These are phyloP conservation scores for Avicennia marina DNA, from an alignment of 257 asterid genomes.

Conservation along the genomic window DNA sequence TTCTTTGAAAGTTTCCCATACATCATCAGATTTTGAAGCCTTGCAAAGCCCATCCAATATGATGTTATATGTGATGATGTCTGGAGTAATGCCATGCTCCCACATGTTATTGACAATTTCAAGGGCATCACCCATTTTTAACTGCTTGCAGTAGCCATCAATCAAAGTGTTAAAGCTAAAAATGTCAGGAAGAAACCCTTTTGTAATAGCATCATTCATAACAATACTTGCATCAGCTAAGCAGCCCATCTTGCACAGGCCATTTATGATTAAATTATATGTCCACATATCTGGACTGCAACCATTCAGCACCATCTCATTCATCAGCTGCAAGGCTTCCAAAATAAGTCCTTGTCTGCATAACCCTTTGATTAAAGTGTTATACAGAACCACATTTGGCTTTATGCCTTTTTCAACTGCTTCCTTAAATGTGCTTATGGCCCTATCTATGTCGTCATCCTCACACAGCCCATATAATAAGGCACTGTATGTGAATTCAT, in stretches of 20 bases:
- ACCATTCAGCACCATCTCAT: slow-evolving; percentile 63
- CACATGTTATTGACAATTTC: slow-evolving; percentile 65
- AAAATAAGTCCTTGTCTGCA: slow-evolving; percentile 54
- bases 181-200: slow-evolving; percentile 72
- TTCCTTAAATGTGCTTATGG: slow-evolving; percentile 48
- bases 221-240: slow-evolving; percentile 57
- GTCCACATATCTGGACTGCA: slow-evolving; percentile 78
- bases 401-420: slow-evolving; percentile 49
- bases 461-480: slow-evolving; percentile 66
- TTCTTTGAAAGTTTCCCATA: slow-evolving; percentile 63
- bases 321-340: slow-evolving; percentile 71
- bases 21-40: slow-evolving; percentile 56
- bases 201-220: slow-evolving; percentile 54
- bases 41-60: slow-evolving; percentile 84
- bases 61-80: slow-evolving; percentile 76
- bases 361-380: slow-evolving; percentile 73
- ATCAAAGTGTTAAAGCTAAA: slow-evolving; percentile 88
- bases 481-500: slow-evolving; percentile 76
- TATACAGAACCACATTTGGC: slow-evolving; percentile 49
- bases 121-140: slow-evolving; percentile 61
- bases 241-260: slow-evolving; percentile 82
- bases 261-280: slow-evolving; percentile 69
- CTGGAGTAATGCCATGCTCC: slow-evolving; percentile 66
- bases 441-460: slow-evolving; percentile 68
- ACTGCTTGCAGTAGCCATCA: slow-evolving; percentile 84